These are phyloP conservation scores for Rhododendron ovatum DNA, from an alignment of 148 eudicot genomes.

Conservation along the genomic window DNA sequence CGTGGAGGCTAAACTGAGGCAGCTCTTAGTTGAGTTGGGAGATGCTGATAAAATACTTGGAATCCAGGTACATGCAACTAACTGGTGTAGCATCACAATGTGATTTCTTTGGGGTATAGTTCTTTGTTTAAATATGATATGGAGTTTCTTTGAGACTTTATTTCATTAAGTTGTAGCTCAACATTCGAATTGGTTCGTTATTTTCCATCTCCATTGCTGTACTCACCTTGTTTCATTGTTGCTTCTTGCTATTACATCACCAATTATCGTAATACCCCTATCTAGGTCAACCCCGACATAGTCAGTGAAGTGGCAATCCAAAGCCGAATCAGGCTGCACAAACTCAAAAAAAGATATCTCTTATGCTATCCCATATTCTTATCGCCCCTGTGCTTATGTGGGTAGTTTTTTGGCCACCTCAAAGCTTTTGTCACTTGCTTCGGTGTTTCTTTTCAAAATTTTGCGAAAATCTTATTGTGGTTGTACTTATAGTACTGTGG, in stretches of 20 bases:
- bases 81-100: not conserved
- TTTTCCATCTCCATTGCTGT: not conserved
- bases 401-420: not conserved
- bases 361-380: not conserved
- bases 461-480: not conserved
- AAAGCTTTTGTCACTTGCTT: not conserved
- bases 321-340: not conserved
- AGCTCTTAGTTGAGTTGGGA: slow-evolving; percentile 69
- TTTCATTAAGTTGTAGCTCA: not conserved
- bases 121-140: not conserved
- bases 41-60: slow-evolving; percentile 86
- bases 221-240: not conserved
- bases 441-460: not conserved
- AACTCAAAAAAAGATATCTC: not conserved
- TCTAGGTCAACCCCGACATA: not conserved
- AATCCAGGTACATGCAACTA: slow-evolving; percentile 59
- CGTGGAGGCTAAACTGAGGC: slow-evolving; percentile 81
- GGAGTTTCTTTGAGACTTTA: not conserved
- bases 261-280: not conserved
- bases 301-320: not conserved
- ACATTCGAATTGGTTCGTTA: not conserved
- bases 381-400: not conserved
- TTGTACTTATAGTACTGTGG: not conserved
- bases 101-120: not conserved
- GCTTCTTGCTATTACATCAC: not conserved